phyloP scores from a whole-genome alignment of 805 yeast genomes.

The Suhomyces xylopsoci region DNA sequence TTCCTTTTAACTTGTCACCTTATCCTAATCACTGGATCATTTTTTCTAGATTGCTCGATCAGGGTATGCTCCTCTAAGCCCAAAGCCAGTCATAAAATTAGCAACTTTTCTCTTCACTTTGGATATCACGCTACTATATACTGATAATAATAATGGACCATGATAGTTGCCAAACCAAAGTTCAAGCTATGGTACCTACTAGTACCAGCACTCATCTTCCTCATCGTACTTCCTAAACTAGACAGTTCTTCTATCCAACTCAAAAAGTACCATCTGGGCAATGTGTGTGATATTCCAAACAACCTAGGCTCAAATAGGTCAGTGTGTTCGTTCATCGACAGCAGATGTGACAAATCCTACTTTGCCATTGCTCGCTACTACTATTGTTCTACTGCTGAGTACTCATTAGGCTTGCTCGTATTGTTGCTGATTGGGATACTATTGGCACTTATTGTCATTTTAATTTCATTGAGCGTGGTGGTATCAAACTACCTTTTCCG shows the following conservation, averaged over 20 bases:
- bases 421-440: conserved; percentile 11
- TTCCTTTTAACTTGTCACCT: background rate
- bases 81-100: background rate
- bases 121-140: background rate
- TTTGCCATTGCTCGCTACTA: conserved; percentile 26
- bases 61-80: background rate
- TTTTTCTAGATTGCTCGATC: background rate
- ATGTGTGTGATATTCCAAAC: background rate
- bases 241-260: background rate
- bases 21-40: background rate
- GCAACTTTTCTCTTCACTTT: background rate
- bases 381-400: conserved; percentile 23
- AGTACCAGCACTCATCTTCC: background rate
- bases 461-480: conserved; percentile 28
- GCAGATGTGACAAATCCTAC: conserved; percentile 21
- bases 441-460: conserved; percentile 12
- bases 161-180: background rate
- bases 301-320: background rate
- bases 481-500: conserved; percentile 34
- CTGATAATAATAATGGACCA: background rate
- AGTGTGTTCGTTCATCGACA: conserved; percentile 17
- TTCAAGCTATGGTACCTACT: conserved; percentile 1
- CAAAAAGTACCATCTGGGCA: background rate
- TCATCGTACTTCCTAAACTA: background rate
- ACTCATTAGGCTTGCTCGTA: conserved; percentile 10